Evolutionary conservation across 2,329 filamentous ascomycete species (phyloP).

Genomic region (Xylaria sp.): DNA sequence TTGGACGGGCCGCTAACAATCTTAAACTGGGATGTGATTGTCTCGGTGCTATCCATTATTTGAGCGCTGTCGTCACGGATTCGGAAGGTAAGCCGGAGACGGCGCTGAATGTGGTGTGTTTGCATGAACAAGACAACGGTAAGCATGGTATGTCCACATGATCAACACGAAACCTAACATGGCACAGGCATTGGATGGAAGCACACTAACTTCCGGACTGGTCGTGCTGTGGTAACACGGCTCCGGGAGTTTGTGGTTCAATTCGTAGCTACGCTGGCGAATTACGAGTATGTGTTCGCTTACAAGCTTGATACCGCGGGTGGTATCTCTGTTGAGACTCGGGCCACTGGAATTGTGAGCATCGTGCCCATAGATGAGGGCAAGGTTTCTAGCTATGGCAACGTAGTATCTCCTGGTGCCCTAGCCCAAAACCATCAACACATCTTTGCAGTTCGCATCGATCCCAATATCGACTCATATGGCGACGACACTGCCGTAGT

Average conservation of each 20-base stretch:
- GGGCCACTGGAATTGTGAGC: constrained; percentile 76
- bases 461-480: constrained; percentile 65
- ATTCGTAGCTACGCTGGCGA: constrained; percentile 74
- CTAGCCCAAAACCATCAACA: constrained; percentile 76
- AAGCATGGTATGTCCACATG: neutral
- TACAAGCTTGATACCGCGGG: constrained; percentile 73
- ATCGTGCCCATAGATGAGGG: constrained; percentile 70
- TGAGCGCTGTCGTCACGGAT: constrained; percentile 63
- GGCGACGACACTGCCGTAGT: constrained; percentile 45
- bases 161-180: constrained; percentile 21
- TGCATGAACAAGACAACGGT: constrained; percentile 75
- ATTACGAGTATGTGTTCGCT: constrained; percentile 77
- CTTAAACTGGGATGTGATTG: constrained; percentile 75
- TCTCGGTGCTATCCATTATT: constrained; percentile 72
- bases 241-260: constrained; percentile 73
- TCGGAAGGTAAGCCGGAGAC: constrained; percentile 64
- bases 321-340: constrained; percentile 69
- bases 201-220: constrained; percentile 75
- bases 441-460: constrained; percentile 73
- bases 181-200: constrained; percentile 70
- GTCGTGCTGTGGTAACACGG: constrained; percentile 69
- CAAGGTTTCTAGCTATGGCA: constrained; percentile 66
- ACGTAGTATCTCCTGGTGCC: constrained; percentile 71
- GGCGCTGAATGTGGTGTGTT: constrained; percentile 71
- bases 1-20: constrained; percentile 73